phyloP scores from a whole-genome alignment of 139 green algal species.

The Coelastrella sp. region DNA sequence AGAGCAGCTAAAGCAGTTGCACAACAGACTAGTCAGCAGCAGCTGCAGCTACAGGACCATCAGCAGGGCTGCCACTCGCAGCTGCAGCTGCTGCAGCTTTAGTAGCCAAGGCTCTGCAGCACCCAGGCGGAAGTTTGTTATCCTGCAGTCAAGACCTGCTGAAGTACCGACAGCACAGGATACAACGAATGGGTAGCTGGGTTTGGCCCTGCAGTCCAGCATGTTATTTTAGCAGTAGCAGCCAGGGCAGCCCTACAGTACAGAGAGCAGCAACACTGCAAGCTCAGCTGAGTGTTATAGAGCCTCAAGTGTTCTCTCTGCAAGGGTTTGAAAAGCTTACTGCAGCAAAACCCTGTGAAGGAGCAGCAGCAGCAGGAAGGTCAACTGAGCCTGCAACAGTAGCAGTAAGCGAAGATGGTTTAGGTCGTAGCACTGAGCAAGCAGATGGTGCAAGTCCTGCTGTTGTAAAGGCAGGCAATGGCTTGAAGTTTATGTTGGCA shows the following conservation, averaged over 20 bases:
- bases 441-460: too few relatives aligned
- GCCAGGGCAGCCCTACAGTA: slow-evolving; percentile 51
- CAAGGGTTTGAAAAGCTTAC: slow-evolving; percentile 26
- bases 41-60: slow-evolving; percentile 21
- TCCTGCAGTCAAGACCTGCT: slow-evolving; percentile 44
- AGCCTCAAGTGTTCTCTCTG: slow-evolving; percentile 79
- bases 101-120: too few relatives aligned
- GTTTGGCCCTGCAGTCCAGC: slow-evolving; percentile 38
- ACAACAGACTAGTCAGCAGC: background rate
- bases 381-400: background rate
- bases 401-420: background rate
- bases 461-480: background rate
- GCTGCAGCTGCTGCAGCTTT: slow-evolving; percentile 2
- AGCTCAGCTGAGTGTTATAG: slow-evolving; percentile 80
- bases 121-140: background rate
- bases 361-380: slow-evolving; percentile 8
- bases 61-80: background rate
- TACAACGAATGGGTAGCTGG: slow-evolving; percentile 47
- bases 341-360: background rate
- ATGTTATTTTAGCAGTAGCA: slow-evolving; percentile 36
- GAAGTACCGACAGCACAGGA: slow-evolving; percentile 8
- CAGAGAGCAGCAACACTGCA: slow-evolving; percentile 62
- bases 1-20: slow-evolving; percentile 19
- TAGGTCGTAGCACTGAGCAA: background rate
- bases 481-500: slow-evolving; percentile 16